A percentile compares a stretch with the other conserved stretches of the same genome.
Evolutionary conservation across 441 rosid genomes (phyloP).

Genomic region (Gossypium trilobum): DNA sequence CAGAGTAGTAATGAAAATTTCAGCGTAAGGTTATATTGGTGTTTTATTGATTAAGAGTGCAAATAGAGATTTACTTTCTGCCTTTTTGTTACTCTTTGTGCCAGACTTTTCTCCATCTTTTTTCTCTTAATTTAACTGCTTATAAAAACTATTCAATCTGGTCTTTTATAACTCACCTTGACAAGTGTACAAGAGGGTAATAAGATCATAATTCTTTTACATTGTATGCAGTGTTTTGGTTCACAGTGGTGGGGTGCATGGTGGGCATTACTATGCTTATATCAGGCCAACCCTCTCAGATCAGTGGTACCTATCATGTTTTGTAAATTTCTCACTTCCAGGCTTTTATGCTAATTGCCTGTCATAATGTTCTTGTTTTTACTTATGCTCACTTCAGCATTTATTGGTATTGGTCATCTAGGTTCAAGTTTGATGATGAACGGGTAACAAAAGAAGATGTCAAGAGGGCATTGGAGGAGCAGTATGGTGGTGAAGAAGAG

Average conservation of each 20-base stretch:
- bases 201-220: neutral
- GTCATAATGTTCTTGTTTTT: neutral
- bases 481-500: conserved; percentile 73
- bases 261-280: conserved; percentile 72
- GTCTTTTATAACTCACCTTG: neutral
- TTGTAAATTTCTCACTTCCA: neutral
- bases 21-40: neutral
- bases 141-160: neutral
- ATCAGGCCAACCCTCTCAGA: conserved; percentile 66
- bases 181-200: neutral
- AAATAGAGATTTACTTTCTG: neutral
- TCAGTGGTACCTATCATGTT: conserved; percentile 38
- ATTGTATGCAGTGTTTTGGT: conserved; percentile 58
- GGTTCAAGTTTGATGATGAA: conserved; percentile 66
- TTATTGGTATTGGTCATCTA: conserved; percentile 15
- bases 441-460: conserved; percentile 59
- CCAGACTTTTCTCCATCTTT: neutral
- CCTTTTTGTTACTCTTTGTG: neutral
- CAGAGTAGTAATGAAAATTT: neutral
- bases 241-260: conserved; percentile 77
- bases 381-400: neutral
- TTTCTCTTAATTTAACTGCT: neutral
- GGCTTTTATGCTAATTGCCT: neutral
- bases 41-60: neutral
- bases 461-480: conserved; percentile 60